Percentiles rank a stretch among this genome's conserved stretches.
Conservation (phyloP, 2,329 filamentous ascomycete genomes). For the Xylaria sp. region DNA sequence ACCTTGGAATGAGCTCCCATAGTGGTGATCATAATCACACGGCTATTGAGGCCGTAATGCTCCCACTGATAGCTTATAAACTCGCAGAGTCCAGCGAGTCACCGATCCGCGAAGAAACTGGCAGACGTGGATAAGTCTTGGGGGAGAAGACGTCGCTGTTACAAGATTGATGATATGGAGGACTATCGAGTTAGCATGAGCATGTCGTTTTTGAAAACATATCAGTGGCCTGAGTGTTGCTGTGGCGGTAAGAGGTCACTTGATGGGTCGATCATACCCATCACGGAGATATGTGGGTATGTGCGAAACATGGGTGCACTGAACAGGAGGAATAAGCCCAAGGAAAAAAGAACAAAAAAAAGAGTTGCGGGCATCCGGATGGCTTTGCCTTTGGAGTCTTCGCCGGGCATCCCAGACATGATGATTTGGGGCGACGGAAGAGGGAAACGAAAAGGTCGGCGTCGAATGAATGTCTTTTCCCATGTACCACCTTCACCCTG, state of each 20-base stretch:
- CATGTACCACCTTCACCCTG: background rate
- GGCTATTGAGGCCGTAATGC: conserved; percentile 4
- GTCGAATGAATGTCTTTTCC: background rate
- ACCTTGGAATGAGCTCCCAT: conserved; percentile 2
- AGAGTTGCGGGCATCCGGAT: background rate
- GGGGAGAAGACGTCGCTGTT: no score
- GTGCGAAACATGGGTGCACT: background rate
- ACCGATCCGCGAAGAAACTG: background rate
- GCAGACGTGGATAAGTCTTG: background rate
- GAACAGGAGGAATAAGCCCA: background rate
- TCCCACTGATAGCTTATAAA: conserved; percentile 4
- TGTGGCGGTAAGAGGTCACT: background rate
- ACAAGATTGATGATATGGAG: no score
- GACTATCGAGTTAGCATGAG: background rate
- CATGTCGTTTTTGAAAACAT: background rate
- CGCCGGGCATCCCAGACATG: background rate
- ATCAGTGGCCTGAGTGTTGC: background rate
- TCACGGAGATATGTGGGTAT: background rate
- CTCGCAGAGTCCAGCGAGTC: background rate
- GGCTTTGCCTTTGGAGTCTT: background rate
- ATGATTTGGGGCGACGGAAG: background rate
- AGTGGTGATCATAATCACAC: conserved; percentile 1
- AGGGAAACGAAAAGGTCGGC: background rate
- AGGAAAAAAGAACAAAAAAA: no score
- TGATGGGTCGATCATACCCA: background rate